Evolutionary conservation across 192 early-diverging fungal genomes (phyloP), one percentile per base, ranked within the genome.

Genomic region (Rhizophagus sp.): DNA sequence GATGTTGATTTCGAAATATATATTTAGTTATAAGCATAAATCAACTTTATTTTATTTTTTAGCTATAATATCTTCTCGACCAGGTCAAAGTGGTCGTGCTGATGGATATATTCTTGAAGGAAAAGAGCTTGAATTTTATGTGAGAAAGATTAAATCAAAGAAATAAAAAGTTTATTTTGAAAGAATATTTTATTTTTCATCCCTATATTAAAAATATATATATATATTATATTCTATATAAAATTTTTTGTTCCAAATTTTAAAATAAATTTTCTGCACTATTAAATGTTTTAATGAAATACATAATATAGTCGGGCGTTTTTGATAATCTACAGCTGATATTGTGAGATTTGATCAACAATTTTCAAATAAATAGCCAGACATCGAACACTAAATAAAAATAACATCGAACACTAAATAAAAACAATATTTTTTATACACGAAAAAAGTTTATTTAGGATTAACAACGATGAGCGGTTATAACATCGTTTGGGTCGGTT

Each of bases 71-170:
- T 85, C 96, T 62, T 99, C 97, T 80, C 95, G 97, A 83, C 98
- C 97, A 44, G 98, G 98, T 84, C 98, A 99, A 90, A 94, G 94
- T 83, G 98, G 98, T 80, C 95, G 98, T 85, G 89, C 91, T 82
- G 98, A 99, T 87, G 98, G 98, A 75, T 98, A 98, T 92, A 94
- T 99, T 84, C 91, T 99, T 69, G 98, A 99, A 88, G 98, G 98
- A 82, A 97, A 98, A 93, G 98, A 99, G 91, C 95, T 99, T 82
- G 98, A 98, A 79, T 99, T 99, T 94, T 99, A 99, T 94, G 84
- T 92, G 84, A 88, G 90, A 81, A 95, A 94, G 90, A 87, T 97
- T 87, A 92, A 90, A 87, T 89, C 86, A 84, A 92, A 89, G 84
- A 88, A 90, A 83, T 76, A 76, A 76, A 57, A 57, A 22, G 15